Base-by-base conservation (phyloP, 2,329 filamentous ascomycete genomes). In the Botrytis elliptica region DNA sequence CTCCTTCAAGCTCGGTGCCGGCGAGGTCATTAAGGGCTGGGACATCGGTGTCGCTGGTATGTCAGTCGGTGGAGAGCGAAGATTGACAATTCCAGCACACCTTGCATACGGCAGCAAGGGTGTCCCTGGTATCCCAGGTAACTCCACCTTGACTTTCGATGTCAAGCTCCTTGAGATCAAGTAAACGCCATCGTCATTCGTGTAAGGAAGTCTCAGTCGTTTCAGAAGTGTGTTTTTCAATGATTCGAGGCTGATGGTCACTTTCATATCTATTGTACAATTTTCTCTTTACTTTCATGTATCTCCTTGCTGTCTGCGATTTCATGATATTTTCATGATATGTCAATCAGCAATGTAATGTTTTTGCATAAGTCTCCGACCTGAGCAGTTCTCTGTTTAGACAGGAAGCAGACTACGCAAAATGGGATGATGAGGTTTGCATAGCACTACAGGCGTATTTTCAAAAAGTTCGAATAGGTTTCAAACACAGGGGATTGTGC, bases 21-120 rank as follows among this genome's bases (percentile, higher is more conserved):
- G 95, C 75, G 93, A 98, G 84, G 97, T 99, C 81, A 99, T 99
- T 87, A 96, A 97, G 89, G 96, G 96, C 79, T 98, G 96, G 97
- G 97, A 99, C 83, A 89, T 98, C 77, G 96, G 96, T 85, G 87
- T 99, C 79, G 88, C 89, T 78, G 97, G 97, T 84, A 98, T 99
- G 94, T 87, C 91, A 79, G 91, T 95, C 78, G 96, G 96, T 81
- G 94, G 94, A 80, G 97, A 99, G 88, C 93, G 96, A 81, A 92
- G 96, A 79, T 88, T 99, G 80, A 95, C 91, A 76, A 94, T 99
- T 80, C 97, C 97, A 66, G 87, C 96, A 66, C 86, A 92, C 80
- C 90, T 95, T 74, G 97, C 92, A 80, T 99, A 99, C 84, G 96
- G 97, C 84, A 94, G 89, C 85, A 92, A 93, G 85, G 86, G 88